These are phyloP conservation scores for Coprinopsis marcescibilis DNA, from an alignment of 768 basidiomycete species.

Conservation along the genomic window DNA sequence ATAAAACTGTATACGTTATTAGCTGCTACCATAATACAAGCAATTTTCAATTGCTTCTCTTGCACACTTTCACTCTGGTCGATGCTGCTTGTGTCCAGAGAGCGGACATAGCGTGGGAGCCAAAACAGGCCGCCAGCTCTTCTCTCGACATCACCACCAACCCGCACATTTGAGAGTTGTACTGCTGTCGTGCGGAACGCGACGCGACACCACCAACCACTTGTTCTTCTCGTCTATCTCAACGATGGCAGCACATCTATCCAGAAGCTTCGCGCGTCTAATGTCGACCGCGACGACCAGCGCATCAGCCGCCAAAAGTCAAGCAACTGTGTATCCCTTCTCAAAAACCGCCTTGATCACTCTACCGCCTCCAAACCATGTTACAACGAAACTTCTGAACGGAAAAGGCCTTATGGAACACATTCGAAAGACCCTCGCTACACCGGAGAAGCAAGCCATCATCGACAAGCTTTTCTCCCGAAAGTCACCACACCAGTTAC, in stretches of 20 bases:
- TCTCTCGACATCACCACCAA: too few relatives aligned
- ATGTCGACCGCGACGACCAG: constrained; percentile 38
- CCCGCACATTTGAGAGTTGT: neutral
- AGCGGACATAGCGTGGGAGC: neutral
- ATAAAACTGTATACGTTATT: constrained; percentile 9
- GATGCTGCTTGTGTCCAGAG: neutral
- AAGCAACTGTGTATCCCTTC: constrained; percentile 53
- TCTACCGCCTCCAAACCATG: constrained; percentile 35
- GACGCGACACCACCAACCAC: neutral
- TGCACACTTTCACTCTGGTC: neutral
- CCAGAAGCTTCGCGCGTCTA: constrained; percentile 32
- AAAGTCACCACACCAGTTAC: constrained; percentile 59
- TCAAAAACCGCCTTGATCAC: constrained; percentile 60
- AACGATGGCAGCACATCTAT: constrained; percentile 32
- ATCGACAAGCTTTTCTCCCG: constrained; percentile 68
- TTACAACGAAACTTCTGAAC: constrained; percentile 41
- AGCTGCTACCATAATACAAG: constrained; percentile 15
- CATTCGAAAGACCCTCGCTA: constrained; percentile 57
- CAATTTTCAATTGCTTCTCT: neutral
- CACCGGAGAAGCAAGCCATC: constrained; percentile 64
- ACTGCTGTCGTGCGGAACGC: neutral
- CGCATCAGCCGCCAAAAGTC: constrained; percentile 8
- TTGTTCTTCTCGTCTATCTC: constrained; percentile 3
- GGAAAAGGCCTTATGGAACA: constrained; percentile 81
- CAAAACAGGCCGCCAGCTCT: too few relatives aligned